Percentiles rank a stretch among this genome's conserved stretches.
phyloP scores from a whole-genome alignment of 345 rosid species.

The Melaleuca alternifolia region DNA sequence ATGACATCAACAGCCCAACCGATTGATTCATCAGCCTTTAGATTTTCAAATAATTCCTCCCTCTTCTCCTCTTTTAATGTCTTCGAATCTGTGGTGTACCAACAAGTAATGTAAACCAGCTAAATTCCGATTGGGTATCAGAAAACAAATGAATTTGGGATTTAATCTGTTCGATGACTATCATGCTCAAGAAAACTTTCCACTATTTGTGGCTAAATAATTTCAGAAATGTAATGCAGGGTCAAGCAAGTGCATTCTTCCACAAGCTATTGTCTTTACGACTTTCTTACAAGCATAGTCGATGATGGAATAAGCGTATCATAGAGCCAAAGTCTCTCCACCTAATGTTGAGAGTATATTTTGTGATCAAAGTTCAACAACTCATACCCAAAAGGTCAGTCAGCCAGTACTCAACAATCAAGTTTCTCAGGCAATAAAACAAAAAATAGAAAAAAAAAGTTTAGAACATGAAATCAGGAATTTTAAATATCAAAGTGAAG shows the following conservation, averaged over 20 bases:
- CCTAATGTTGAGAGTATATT: not conserved
- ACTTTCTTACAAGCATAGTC: not conserved
- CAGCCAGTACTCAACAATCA: not conserved
- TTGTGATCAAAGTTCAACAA: not conserved
- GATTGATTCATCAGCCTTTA: constrained; percentile 62
- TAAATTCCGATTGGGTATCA: too few species aligned
- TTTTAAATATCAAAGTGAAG: not conserved
- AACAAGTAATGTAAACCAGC: not conserved
- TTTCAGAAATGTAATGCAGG: not conserved
- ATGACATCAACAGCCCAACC: constrained; percentile 98
- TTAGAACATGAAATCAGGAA: not conserved
- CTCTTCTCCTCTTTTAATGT: constrained; percentile 91
- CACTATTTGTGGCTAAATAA: not conserved
- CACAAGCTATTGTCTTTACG: not conserved
- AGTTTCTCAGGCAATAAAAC: not conserved
- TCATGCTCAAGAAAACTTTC: not conserved
- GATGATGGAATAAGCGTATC: not conserved
- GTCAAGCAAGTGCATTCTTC: not conserved
- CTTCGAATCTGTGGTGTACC: constrained; percentile 56
- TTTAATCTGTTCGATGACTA: not conserved
- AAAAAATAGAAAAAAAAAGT: not conserved
- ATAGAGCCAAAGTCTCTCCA: not conserved
- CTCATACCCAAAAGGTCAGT: not conserved
- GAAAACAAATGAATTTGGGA: not conserved
- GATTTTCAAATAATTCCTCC: constrained; percentile 66